Percentiles rank a stretch among this genome's conserved stretches.
Conservation (phyloP, 352 stramenopile genomes). For the Blastocystis sp. region DNA sequence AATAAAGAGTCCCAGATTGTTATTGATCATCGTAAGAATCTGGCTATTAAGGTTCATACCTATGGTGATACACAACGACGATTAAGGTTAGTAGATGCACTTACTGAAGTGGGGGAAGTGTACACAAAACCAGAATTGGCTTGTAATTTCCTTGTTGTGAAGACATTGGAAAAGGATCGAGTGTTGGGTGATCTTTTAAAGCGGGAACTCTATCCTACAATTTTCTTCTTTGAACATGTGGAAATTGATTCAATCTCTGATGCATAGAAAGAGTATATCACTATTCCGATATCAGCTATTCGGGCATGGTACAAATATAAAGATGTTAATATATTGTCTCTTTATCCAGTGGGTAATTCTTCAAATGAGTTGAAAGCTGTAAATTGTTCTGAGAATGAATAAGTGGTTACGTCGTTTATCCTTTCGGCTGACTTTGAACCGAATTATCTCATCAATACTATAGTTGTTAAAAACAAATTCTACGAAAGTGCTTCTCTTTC, state of each 20-base stretch:
- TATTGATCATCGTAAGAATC: neutral
- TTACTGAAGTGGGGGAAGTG: neutral
- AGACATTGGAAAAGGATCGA: neutral
- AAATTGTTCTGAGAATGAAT: too few relatives aligned
- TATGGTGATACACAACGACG: constrained; percentile 27
- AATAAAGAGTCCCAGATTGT: neutral
- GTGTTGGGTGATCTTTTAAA: neutral
- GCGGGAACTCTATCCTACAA: constrained; percentile 6
- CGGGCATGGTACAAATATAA: constrained; percentile 32
- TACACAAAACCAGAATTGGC: neutral
- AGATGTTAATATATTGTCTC: neutral
- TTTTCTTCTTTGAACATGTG: neutral
- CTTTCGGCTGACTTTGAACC: too few relatives aligned
- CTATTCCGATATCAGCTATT: constrained; percentile 22
- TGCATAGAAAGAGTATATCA: constrained; percentile 29
- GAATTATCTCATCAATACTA: too few relatives aligned
- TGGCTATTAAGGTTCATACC: constrained; percentile 15
- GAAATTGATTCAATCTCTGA: neutral
- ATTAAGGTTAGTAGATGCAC: neutral
- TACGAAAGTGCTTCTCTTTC: too few relatives aligned
- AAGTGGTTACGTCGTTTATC: too few relatives aligned
- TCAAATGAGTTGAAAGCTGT: too few relatives aligned
- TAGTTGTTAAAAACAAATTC: too few relatives aligned
- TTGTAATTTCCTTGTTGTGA: neutral
- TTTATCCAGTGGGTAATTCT: neutral